Evolutionary conservation across 768 basidiomycete genomes (phyloP), one percentile per base, ranked within the genome.

Genomic region (Leccinum arenicola): DNA sequence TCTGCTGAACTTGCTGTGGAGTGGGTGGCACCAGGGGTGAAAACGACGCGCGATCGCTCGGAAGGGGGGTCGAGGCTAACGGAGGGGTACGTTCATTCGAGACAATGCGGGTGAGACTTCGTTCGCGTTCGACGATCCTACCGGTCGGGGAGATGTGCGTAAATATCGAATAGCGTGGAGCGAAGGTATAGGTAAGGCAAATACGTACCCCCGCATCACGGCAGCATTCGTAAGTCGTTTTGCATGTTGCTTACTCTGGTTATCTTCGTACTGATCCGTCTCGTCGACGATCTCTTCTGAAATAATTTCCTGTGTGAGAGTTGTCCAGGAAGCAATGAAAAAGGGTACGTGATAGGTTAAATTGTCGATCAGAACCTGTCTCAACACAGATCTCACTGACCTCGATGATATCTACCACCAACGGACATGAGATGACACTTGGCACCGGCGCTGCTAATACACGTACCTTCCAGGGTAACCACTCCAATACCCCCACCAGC

Each of bases 221-320:
- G 84, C 82, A 8, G 88, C 83, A 12, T 86, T 92, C 12, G 87
- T 88, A 59, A 82, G 73, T 14, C 95, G 80, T 62, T 81, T 86
- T 0, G 91, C 94, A 8, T 79, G 77, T 59, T 80, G 81, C 69
- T 94, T 95, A 54, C 85, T 87, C 51, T 86, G 86, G 68, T 96
- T 97, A 64, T 93, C 91, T 63, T 91, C 86, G 65, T 89, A 95
- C 27, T 86, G 81, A 74, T 97, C 95, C 3, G 94, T 96, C 74
- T 97, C 95, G 67, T 96, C 95, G 31, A 96, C 89, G 55, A 97
- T 96, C 71, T 97, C 95, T 74, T 97, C 94, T 0, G 90, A 88
- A 19, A 98, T 92, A 61, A 98, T 97, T 81, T 96, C 95, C 82
- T 92, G 74, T 62, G 69, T 71, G 60, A 55, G 43, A 29, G 47